These are phyloP conservation scores for Starmerella bombicola DNA, from an alignment of 805 yeast genomes.

Conservation along the genomic window DNA sequence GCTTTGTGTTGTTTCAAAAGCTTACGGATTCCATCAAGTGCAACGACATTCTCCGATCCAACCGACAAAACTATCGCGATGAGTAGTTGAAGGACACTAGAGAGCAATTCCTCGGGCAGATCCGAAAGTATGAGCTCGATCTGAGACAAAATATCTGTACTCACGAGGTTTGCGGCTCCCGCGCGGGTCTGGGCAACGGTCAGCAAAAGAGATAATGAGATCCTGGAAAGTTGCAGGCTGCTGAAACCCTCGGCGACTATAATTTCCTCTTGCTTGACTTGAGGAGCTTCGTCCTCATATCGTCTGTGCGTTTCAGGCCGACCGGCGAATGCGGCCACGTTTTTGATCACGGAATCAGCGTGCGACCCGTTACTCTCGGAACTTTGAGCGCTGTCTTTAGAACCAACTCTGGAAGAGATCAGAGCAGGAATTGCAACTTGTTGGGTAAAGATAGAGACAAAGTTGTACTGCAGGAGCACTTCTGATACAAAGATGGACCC, in stretches of 20 bases:
- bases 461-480: conserved; percentile 49
- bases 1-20: conserved; percentile 40
- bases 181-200: conserved; percentile 61
- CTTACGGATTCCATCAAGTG: conserved; percentile 40
- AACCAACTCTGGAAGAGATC: conserved; percentile 4
- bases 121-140: conserved; percentile 46
- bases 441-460: conserved; percentile 50
- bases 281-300: too few relatives aligned
- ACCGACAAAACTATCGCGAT: conserved; percentile 55
- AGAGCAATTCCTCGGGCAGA: conserved; percentile 48
- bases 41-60: conserved; percentile 60
- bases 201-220: conserved; percentile 54
- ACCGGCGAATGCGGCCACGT: neutral
- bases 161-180: conserved; percentile 69
- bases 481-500: conserved; percentile 47
- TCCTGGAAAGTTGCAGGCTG: conserved; percentile 29
- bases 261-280: neutral
- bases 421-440: conserved; percentile 25
- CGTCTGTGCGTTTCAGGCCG: neutral
- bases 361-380: neutral
- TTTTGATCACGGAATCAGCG: neutral
- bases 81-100: conserved; percentile 63
- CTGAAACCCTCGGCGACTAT: too few relatives aligned
- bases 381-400: neutral
- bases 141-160: conserved; percentile 56